Evolutionary conservation across 805 yeast genomes (phyloP).

Genomic region (Kodamaea leandrae): DNA sequence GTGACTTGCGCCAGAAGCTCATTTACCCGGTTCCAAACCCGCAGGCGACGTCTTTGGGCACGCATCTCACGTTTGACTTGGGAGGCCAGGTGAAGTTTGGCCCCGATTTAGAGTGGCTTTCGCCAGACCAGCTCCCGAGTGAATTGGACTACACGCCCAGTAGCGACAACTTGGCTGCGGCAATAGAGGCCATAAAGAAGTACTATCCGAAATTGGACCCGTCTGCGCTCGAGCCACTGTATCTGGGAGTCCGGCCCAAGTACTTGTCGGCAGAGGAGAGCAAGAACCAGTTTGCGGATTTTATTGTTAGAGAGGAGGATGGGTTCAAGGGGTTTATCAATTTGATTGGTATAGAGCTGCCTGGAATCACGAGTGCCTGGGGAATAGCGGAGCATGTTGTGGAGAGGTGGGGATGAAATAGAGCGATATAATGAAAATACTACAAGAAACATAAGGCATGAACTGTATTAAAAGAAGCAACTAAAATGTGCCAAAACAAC

Average conservation of each 20-base stretch:
- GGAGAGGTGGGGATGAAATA: slow-evolving; percentile 11
- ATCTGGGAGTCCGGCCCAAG: slow-evolving; percentile 85
- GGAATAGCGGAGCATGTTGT: slow-evolving; percentile 77
- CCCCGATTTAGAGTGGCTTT: slow-evolving; percentile 85
- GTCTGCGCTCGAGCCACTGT: slow-evolving; percentile 58
- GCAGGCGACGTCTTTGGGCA: slow-evolving; percentile 74
- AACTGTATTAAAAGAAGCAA: slow-evolving; percentile 7
- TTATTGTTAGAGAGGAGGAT: slow-evolving; percentile 64
- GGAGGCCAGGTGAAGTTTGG: slow-evolving; percentile 82
- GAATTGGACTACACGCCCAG: slow-evolving; percentile 49
- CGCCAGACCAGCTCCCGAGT: slow-evolving; percentile 25
- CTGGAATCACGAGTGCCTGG: slow-evolving; percentile 81
- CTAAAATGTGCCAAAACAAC: not conserved
- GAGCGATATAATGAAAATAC: not conserved
- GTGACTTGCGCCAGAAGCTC: slow-evolving; percentile 31
- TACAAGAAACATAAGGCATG: too few species aligned
- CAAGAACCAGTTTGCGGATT: slow-evolving; percentile 58
- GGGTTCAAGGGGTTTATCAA: slow-evolving; percentile 79
- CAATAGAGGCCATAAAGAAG: slow-evolving; percentile 53
- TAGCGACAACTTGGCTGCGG: slow-evolving; percentile 48
- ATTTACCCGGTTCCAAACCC: slow-evolving; percentile 78
- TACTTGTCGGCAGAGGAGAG: slow-evolving; percentile 44
- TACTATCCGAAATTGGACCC: slow-evolving; percentile 62
- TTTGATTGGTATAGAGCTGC: slow-evolving; percentile 82
- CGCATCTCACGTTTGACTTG: slow-evolving; percentile 80